These are phyloP conservation scores for Castanopsis chinensis DNA, from an alignment of 306 rosid species.

Conservation along the genomic window DNA sequence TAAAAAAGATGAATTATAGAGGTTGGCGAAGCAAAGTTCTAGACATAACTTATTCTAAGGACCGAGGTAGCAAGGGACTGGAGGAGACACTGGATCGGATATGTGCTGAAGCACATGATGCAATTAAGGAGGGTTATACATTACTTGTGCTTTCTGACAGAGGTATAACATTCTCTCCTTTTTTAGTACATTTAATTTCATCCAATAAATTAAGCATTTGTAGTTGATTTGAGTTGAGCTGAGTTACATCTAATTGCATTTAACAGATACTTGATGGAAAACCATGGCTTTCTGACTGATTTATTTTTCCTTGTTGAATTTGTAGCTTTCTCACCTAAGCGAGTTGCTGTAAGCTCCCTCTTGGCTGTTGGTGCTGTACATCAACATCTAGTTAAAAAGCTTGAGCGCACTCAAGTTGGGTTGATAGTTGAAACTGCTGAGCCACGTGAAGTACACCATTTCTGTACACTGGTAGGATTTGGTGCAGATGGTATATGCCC, in stretches of 20 bases:
- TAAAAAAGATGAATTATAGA: conserved; percentile 79
- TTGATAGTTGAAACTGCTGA: conserved; percentile 94
- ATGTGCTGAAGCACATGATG: conserved; percentile 77
- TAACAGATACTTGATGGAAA: neutral
- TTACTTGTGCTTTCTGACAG: conserved; percentile 89
- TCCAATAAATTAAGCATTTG: too few relatives aligned
- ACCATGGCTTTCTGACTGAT: neutral
- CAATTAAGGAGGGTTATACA: conserved; percentile 82
- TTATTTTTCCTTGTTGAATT: conserved; percentile 2
- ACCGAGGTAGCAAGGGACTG: conserved; percentile 71
- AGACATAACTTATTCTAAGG: conserved; percentile 82
- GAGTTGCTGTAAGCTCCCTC: conserved; percentile 92
- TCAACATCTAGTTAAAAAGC: conserved; percentile 84
- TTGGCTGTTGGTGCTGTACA: conserved; percentile 96
- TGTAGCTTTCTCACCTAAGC: conserved; percentile 78
- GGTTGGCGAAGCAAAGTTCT: conserved; percentile 94
- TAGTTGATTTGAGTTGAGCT: too few relatives aligned
- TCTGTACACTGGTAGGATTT: conserved; percentile 93
- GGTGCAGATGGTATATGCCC: conserved; percentile 98
- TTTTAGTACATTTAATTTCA: neutral
- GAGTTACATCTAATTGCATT: too few relatives aligned
- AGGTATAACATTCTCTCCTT: conserved; percentile 49
- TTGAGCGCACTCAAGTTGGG: conserved; percentile 93
- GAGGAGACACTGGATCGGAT: conserved; percentile 84
- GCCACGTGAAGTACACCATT: conserved; percentile 99